Evolutionary conservation across 1,139 yeast genomes (phyloP).

Genomic region (Magnusiomyces ingens): DNA sequence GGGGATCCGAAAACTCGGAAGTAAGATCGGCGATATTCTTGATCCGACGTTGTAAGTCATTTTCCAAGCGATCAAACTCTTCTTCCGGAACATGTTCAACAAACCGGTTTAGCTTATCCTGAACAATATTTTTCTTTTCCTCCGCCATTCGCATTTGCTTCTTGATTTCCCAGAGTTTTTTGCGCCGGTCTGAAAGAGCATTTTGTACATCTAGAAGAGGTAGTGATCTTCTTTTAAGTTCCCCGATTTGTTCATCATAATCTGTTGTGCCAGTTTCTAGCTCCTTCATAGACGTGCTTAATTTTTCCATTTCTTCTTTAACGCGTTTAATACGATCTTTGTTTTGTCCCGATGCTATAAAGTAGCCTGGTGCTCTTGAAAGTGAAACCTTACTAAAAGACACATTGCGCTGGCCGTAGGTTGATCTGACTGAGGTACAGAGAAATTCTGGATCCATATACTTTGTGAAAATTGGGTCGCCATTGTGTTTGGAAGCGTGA

Average conservation of each 20-base stretch:
- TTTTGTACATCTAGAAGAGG: neutral
- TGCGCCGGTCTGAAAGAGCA: neutral
- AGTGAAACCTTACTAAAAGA: neutral
- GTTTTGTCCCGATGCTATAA: neutral
- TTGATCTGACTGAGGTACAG: slow-evolving; percentile 47
- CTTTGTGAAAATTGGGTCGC: slow-evolving; percentile 44
- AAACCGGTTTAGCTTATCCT: neutral
- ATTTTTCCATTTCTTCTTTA: neutral
- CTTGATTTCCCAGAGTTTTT: neutral
- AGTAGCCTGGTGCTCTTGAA: neutral
- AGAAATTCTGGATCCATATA: slow-evolving; percentile 55
- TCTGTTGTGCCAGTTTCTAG: neutral
- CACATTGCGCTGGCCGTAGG: slow-evolving; percentile 16
- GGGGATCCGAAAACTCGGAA: neutral
- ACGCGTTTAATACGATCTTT: neutral
- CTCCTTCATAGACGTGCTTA: neutral
- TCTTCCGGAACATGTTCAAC: neutral
- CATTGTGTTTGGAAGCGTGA: slow-evolving; percentile 25
- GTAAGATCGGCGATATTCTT: neutral
- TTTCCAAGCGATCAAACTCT: neutral
- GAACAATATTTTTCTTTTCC: neutral
- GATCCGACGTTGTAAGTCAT: neutral
- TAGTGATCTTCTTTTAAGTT: neutral
- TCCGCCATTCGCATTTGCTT: neutral
- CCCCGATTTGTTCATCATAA: neutral